Conservation (phyloP, 1,139 yeast species). For the Pneumocystis murina region DNA sequence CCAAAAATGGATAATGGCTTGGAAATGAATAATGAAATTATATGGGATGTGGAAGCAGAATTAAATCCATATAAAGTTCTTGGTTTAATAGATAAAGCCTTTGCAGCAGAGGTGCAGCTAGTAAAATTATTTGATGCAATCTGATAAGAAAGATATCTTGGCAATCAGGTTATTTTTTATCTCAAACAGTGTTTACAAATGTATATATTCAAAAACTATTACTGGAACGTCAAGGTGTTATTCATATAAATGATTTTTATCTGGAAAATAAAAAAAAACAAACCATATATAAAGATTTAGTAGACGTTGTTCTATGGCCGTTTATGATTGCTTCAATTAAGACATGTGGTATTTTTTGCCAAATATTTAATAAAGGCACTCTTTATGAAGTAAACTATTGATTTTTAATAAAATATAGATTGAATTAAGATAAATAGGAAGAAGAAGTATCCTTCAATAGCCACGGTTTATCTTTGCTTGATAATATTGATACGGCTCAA, state of each 20-base stretch:
- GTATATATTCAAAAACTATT: constrained; percentile 6
- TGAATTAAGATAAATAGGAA: not conserved
- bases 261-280: not conserved
- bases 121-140: too few relatives aligned
- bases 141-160: constrained; percentile 6
- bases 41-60: not conserved
- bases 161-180: constrained; percentile 9
- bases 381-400: constrained; percentile 3
- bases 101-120: not conserved
- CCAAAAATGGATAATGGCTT: constrained; percentile 13
- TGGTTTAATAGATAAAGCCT: not conserved
- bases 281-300: not conserved
- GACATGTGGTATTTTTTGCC: constrained; percentile 2
- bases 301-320: constrained; percentile 6
- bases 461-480: not conserved
- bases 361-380: constrained; percentile 4
- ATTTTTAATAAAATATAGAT: not conserved
- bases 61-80: not conserved
- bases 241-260: not conserved
- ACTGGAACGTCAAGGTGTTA: not conserved
- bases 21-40: not conserved
- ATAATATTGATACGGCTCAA: not conserved
- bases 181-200: constrained; percentile 10
- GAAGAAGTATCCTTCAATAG: not conserved
- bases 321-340: constrained; percentile 7